These are phyloP conservation scores for Torulaspora maleeae DNA, from an alignment of 805 yeast species.

Conservation along the genomic window DNA sequence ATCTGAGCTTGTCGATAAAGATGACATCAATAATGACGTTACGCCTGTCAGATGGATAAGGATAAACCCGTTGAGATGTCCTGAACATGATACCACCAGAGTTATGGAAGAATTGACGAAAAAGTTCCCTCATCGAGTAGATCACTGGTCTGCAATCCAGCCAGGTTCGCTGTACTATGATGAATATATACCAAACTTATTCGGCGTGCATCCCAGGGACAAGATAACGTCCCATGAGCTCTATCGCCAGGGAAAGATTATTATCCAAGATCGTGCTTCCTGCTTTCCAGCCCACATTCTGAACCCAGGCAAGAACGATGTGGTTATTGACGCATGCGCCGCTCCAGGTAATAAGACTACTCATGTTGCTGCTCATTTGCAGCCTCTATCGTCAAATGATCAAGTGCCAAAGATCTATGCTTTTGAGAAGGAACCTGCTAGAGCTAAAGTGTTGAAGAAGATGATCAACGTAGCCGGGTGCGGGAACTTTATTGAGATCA, in stretches of 20 bases:
- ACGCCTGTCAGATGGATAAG: conserved; percentile 82
- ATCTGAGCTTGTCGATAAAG: conserved; percentile 49
- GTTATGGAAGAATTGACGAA: conserved; percentile 25
- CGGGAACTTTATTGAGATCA: conserved; percentile 39
- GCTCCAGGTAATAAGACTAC: conserved; percentile 99
- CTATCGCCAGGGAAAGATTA: conserved; percentile 70
- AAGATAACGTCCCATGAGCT: conserved; percentile 61
- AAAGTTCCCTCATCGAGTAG: conserved; percentile 44
- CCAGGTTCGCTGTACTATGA: conserved; percentile 69
- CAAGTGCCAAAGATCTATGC: conserved; percentile 54
- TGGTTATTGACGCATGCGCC: conserved; percentile 87
- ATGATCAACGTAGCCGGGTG: conserved; percentile 83
- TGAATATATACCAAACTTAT: conserved; percentile 65
- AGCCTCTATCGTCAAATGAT: conserved; percentile 7
- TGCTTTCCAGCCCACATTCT: conserved; percentile 92
- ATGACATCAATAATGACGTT: conserved; percentile 44
- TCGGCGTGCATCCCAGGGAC: conserved; percentile 76
- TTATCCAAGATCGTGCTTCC: conserved; percentile 94
- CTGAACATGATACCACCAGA: conserved; percentile 26
- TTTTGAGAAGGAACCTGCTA: conserved; percentile 75
- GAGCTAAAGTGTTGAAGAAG: conserved; percentile 63
- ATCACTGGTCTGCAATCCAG: conserved; percentile 40
- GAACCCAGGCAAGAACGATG: conserved; percentile 53
- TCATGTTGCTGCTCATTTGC: conserved; percentile 62
- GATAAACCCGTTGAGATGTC: conserved; percentile 57